phyloP scores from a whole-genome alignment of 2,329 filamentous ascomycete genomes.

The Colletotrichum sublineola region DNA sequence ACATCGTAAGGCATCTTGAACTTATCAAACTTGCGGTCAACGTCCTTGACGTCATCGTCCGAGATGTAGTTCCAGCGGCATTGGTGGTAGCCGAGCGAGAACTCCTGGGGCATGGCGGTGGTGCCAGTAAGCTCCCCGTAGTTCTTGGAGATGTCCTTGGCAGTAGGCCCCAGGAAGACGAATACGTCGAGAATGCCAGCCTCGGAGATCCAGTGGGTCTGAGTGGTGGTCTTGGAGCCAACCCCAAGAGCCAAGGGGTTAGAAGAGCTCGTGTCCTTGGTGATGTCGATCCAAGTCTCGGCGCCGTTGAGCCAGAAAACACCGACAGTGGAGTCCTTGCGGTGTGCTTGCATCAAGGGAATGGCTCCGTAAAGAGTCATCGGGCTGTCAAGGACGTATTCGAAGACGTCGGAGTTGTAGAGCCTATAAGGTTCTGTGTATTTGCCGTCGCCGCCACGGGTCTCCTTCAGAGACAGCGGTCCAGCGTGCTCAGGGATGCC shows the following conservation, averaged over 20 bases:
- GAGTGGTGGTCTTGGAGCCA: constrained; percentile 78
- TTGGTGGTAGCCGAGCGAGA: constrained; percentile 94
- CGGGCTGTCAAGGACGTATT: constrained; percentile 95
- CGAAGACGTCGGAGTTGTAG: constrained; percentile 97
- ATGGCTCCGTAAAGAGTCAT: constrained; percentile 99
- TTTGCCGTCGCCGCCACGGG: constrained; percentile 86
- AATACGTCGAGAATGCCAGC: constrained; percentile 91
- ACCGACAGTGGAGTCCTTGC: constrained; percentile 91
- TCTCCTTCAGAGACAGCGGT: constrained; percentile 88
- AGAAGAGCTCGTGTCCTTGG: constrained; percentile 79
- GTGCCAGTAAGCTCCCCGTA: constrained; percentile 94
- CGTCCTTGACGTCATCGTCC: constrained; percentile 96
- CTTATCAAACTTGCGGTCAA: constrained; percentile 96
- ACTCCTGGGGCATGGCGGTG: constrained; percentile 91
- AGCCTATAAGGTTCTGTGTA: constrained; percentile 92
- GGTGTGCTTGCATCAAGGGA: constrained; percentile 97
- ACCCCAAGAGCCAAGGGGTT: constrained; percentile 85
- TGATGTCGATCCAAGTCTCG: constrained; percentile 97
- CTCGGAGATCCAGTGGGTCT: constrained; percentile 98
- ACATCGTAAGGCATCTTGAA: constrained; percentile 96
- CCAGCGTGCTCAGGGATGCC: constrained; percentile 95
- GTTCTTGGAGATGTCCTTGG: constrained; percentile 82
- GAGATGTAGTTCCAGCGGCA: constrained; percentile 99
- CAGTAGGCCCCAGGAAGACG: constrained; percentile 90
- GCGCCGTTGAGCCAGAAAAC: constrained; percentile 98